Percentiles rank a stretch among this genome's conserved stretches.
Conservation (phyloP, 2,329 filamentous ascomycete genomes). For the Purpureocillium takamizusanense region DNA sequence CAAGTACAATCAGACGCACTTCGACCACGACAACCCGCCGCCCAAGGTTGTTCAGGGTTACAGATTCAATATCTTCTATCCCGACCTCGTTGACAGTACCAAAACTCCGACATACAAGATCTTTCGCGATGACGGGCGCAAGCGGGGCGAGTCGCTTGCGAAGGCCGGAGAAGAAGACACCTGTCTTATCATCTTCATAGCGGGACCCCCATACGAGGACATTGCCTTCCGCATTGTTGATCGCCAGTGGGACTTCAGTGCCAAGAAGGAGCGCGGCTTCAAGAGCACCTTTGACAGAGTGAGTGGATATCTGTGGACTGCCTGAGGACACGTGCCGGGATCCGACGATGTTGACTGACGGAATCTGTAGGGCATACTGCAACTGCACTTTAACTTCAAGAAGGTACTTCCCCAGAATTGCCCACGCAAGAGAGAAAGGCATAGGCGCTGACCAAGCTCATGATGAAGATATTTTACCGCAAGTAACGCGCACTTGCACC, state of each 20-base stretch:
- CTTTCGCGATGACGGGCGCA: constrained; percentile 82
- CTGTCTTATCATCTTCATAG: constrained; percentile 90
- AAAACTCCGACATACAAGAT: constrained; percentile 96
- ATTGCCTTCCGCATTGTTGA: constrained; percentile 96
- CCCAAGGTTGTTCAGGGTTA: constrained; percentile 98
- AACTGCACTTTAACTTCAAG: constrained; percentile 98
- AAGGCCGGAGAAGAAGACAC: constrained; percentile 94
- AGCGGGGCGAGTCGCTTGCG: constrained; percentile 84
- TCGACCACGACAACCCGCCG: constrained; percentile 95
- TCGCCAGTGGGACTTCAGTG: constrained; percentile 98
- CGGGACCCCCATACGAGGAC: constrained; percentile 92
- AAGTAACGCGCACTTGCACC: neutral
- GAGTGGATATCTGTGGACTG: constrained; percentile 24
- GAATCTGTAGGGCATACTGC: constrained; percentile 50
- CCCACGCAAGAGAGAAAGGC: too few relatives aligned
- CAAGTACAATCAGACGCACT: constrained; percentile 99
- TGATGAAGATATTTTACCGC: neutral
- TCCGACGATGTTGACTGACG: constrained; percentile 1
- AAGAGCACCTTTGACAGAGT: constrained; percentile 97
- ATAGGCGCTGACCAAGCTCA: too few relatives aligned
- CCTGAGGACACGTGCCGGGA: constrained; percentile 1
- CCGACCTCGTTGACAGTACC: constrained; percentile 87
- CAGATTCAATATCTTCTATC: constrained; percentile 99
- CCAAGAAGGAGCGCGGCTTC: constrained; percentile 89
- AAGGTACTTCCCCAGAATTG: constrained; percentile 48